Evolutionary conservation across 768 basidiomycete genomes (phyloP).

Genomic region (Suillus occidentalis): DNA sequence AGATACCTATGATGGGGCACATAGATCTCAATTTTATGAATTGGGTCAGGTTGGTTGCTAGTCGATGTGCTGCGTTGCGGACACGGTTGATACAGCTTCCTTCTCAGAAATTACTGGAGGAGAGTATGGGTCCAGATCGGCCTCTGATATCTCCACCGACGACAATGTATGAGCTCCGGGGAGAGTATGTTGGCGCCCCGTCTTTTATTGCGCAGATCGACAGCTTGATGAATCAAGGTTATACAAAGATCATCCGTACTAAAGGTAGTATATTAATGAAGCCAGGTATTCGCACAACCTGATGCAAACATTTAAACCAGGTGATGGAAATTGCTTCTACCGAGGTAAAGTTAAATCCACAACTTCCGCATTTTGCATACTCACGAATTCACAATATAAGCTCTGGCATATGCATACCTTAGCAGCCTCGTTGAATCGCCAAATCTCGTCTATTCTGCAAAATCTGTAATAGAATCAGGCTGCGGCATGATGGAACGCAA

Average conservation of each 20-base stretch:
- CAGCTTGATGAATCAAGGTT: slow-evolving; percentile 63
- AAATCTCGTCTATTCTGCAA: slow-evolving; percentile 48
- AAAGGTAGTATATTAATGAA: slow-evolving; percentile 50
- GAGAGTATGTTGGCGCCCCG: slow-evolving; percentile 62
- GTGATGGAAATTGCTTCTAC: slow-evolving; percentile 93
- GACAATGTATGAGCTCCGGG: slow-evolving; percentile 54
- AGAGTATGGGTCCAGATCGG: slow-evolving; percentile 36
- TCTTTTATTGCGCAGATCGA: slow-evolving; percentile 76
- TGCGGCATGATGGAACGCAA: slow-evolving; percentile 49
- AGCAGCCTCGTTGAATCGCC: slow-evolving; percentile 58
- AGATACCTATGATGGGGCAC: slow-evolving; percentile 8
- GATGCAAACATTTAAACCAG: slow-evolving; percentile 32
- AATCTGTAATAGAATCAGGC: slow-evolving; percentile 46
- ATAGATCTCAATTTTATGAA: slow-evolving; percentile 34
- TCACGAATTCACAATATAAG: slow-evolving; percentile 33
- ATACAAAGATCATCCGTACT: slow-evolving; percentile 63
- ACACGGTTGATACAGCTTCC: neutral
- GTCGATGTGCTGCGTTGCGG: neutral
- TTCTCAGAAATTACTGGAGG: slow-evolving; percentile 39
- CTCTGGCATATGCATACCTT: slow-evolving; percentile 80
- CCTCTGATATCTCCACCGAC: slow-evolving; percentile 57
- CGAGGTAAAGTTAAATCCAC: slow-evolving; percentile 53
- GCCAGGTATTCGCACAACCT: neutral
- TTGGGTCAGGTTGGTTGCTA: slow-evolving; percentile 37
- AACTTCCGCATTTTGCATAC: slow-evolving; percentile 4